Conservation (phyloP, 2,329 filamentous ascomycete genomes). For the Aspergillus latus region DNA sequence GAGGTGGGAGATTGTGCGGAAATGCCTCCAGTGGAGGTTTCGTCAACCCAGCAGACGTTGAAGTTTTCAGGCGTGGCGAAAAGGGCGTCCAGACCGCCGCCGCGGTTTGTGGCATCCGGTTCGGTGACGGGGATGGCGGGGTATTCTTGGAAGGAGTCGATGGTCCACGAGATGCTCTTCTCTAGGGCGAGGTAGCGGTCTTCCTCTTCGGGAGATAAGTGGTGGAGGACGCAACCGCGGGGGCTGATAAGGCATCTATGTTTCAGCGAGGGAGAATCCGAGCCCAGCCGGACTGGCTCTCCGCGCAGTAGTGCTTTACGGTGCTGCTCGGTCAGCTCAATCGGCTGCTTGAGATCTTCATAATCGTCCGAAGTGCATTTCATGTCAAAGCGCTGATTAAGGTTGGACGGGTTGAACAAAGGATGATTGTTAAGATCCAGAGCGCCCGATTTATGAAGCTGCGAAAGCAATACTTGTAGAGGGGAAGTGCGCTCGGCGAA, state of each 20-base stretch:
- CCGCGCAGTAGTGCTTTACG: constrained; percentile 44
- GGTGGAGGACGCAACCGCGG: constrained; percentile 45
- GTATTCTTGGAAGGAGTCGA: constrained; percentile 41
- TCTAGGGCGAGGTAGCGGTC: constrained; percentile 48
- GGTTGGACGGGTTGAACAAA: constrained; percentile 43
- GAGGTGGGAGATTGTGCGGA: constrained; percentile 26
- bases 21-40: constrained; percentile 26
- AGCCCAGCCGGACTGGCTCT: constrained; percentile 41
- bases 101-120: constrained; percentile 45
- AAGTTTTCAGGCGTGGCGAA: constrained; percentile 47
- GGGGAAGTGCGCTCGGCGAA: constrained; percentile 41
- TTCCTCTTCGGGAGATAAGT: constrained; percentile 48
- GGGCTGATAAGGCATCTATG: constrained; percentile 47
- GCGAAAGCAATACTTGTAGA: constrained; percentile 39
- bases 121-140: constrained; percentile 37
- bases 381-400: constrained; percentile 45
- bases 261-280: constrained; percentile 38
- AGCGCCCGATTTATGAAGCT: constrained; percentile 39
- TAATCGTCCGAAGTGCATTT: constrained; percentile 43
- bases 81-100: constrained; percentile 46
- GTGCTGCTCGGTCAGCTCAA: constrained; percentile 44
- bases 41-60: constrained; percentile 47
- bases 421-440: constrained; percentile 41
- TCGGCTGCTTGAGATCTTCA: constrained; percentile 39
- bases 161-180: constrained; percentile 32